Evolutionary conservation across 768 basidiomycete genomes (phyloP).

Genomic region (Lactarius hatsudake): DNA sequence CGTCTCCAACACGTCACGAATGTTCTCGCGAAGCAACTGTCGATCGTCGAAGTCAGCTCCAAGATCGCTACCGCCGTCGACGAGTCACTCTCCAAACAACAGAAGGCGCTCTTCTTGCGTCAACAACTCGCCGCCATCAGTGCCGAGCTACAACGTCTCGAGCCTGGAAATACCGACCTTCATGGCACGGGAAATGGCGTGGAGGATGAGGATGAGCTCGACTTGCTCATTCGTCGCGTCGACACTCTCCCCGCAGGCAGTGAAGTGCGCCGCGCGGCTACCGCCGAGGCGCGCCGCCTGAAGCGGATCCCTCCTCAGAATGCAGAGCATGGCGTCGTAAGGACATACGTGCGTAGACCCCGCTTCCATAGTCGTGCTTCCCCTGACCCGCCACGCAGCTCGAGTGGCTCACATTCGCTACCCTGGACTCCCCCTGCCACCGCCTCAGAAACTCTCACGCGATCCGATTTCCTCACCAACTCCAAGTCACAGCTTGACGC

Average conservation of each 20-base stretch:
- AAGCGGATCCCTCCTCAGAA: conserved; percentile 87
- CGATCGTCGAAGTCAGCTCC: conserved; percentile 76
- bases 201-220: conserved; percentile 76
- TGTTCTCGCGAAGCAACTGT: conserved; percentile 70
- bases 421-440: conserved; percentile 69
- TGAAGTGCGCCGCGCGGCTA: conserved; percentile 80
- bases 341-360: conserved; percentile 62
- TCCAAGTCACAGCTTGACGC: conserved; percentile 81
- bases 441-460: conserved; percentile 42
- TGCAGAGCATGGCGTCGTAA: conserved; percentile 86
- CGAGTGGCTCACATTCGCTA: conserved; percentile 82
- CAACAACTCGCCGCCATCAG: conserved; percentile 82
- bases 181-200: conserved; percentile 3
- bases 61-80: conserved; percentile 80
- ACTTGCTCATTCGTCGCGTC: conserved; percentile 69
- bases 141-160: conserved; percentile 56
- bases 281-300: conserved; percentile 79
- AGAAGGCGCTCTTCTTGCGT: conserved; percentile 83
- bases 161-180: conserved; percentile 19
- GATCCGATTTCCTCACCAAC: conserved; percentile 58
- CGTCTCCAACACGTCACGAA: conserved; percentile 66
- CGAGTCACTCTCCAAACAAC: conserved; percentile 82
- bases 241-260: conserved; percentile 69
- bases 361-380: neutral
- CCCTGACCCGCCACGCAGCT: conserved; percentile 45